Conservation (phyloP, 441 rosid species). For the Euphorbia schlechtendalii region DNA sequence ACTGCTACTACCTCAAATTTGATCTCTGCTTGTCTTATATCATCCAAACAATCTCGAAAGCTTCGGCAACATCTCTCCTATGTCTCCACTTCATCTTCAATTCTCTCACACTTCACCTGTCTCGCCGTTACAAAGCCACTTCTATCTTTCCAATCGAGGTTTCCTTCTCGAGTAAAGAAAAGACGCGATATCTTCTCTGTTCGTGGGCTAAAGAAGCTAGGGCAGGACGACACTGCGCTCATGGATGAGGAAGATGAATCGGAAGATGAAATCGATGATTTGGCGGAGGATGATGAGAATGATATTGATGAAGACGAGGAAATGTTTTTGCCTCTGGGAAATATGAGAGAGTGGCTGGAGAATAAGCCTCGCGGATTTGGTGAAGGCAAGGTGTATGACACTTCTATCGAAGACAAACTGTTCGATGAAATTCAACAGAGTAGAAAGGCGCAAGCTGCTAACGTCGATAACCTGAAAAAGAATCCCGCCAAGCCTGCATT, state of each 20-base stretch:
- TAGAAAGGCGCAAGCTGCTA: slow-evolving; percentile 57
- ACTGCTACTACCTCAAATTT: slow-evolving; percentile 6
- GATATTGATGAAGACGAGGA: slow-evolving; percentile 27
- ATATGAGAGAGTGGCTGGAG: slow-evolving; percentile 67
- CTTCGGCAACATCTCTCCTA: neutral
- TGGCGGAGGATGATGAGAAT: slow-evolving; percentile 28
- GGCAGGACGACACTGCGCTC: slow-evolving; percentile 7
- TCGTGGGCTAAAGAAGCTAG: slow-evolving; percentile 23
- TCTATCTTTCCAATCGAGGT: slow-evolving; percentile 17
- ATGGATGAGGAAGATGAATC: slow-evolving; percentile 24
- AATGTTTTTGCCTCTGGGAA: slow-evolving; percentile 37
- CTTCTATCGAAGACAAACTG: slow-evolving; percentile 66
- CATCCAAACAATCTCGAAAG: slow-evolving; percentile 7
- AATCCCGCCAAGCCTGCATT: slow-evolving; percentile 30
- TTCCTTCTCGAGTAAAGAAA: slow-evolving; percentile 10
- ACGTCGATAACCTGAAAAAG: slow-evolving; percentile 52
- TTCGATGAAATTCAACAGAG: slow-evolving; percentile 64
- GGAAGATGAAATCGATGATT: slow-evolving; percentile 29
- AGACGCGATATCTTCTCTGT: slow-evolving; percentile 15
- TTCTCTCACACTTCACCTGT: slow-evolving; percentile 5
- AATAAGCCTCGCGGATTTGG: slow-evolving; percentile 73
- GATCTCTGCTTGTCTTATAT: slow-evolving; percentile 14
- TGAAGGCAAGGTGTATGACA: slow-evolving; percentile 59
- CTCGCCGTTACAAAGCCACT: slow-evolving; percentile 21
- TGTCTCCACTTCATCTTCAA: slow-evolving; percentile 7